Evolutionary conservation across 202 grass and related monocot genomes (phyloP).

Genomic region (Panicum virgatum): DNA sequence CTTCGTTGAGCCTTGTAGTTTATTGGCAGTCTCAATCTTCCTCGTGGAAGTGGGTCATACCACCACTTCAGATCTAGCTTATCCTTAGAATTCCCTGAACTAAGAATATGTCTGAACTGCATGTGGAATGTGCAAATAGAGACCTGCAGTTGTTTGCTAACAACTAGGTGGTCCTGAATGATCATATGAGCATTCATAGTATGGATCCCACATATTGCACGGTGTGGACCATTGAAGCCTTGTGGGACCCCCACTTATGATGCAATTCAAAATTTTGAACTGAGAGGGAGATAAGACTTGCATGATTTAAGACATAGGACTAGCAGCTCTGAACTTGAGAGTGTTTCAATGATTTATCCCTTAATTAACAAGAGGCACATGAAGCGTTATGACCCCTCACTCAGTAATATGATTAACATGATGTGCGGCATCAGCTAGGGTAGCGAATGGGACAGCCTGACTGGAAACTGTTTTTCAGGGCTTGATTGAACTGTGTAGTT

Average conservation of each 20-base stretch:
- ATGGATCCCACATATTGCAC: not conserved
- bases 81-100: not conserved
- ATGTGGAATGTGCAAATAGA: not conserved
- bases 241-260: not conserved
- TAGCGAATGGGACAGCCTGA: not conserved
- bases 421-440: not conserved
- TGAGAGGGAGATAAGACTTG: not conserved
- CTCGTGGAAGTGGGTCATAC: not conserved
- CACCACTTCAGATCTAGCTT: not conserved
- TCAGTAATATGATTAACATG: not conserved
- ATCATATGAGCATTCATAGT: not conserved
- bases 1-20: conserved; percentile 8
- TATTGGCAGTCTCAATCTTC: not conserved
- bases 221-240: not conserved
- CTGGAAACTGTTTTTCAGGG: not conserved
- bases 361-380: not conserved
- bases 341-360: not conserved
- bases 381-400: not conserved
- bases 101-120: not conserved
- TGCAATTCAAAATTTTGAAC: not conserved
- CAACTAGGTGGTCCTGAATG: conserved; percentile 14
- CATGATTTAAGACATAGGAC: not conserved
- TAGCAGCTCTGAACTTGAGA: not conserved
- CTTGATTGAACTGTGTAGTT: conserved; percentile 8
- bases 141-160: not conserved